Evolutionary conservation across 495 filamentous ascomycete species (phyloP).

Genomic region (Usnea hakonensis): DNA sequence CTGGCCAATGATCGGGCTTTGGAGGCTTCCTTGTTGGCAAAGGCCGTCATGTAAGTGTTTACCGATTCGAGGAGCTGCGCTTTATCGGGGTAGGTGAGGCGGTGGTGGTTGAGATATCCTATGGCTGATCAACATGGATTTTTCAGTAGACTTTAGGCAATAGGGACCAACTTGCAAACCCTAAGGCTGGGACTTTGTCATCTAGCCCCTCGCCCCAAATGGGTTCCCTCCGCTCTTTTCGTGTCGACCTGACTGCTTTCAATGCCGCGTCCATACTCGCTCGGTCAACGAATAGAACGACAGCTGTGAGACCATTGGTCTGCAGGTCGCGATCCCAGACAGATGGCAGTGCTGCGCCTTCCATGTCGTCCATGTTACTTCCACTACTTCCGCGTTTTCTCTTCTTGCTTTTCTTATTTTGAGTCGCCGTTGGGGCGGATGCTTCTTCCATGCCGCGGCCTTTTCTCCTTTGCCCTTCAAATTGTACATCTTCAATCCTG

Average conservation of each 20-base stretch:
- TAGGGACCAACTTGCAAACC: slow-evolving; percentile 39
- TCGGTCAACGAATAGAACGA: slow-evolving; percentile 76
- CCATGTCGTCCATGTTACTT: slow-evolving; percentile 32
- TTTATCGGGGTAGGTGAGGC: slow-evolving; percentile 60
- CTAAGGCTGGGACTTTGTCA: slow-evolving; percentile 47
- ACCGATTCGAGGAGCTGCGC: slow-evolving; percentile 56
- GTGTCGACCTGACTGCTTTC: slow-evolving; percentile 58
- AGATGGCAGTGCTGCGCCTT: slow-evolving; percentile 51
- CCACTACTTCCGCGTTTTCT: slow-evolving; percentile 50
- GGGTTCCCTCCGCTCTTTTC: slow-evolving; percentile 48
- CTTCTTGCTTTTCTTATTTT: slow-evolving; percentile 53
- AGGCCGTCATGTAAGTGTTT: slow-evolving; percentile 74
- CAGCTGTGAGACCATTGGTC: slow-evolving; percentile 63
- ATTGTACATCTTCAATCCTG: slow-evolving; percentile 65
- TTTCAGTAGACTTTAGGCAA: slow-evolving; percentile 3
- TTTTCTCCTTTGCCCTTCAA: slow-evolving; percentile 48
- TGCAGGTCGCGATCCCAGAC: slow-evolving; percentile 72
- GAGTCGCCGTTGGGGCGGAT: slow-evolving; percentile 25
- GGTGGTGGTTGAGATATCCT: slow-evolving; percentile 56
- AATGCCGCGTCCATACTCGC: slow-evolving; percentile 62
- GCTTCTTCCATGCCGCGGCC: slow-evolving; percentile 5
- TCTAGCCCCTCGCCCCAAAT: slow-evolving; percentile 59
- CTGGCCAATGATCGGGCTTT: slow-evolving; percentile 54
- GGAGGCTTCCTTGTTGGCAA: slow-evolving; percentile 57
- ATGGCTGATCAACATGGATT: slow-evolving; percentile 6